These are phyloP conservation scores for Murraya koenigii DNA, from an alignment of 345 rosid genomes.

Conservation along the genomic window DNA sequence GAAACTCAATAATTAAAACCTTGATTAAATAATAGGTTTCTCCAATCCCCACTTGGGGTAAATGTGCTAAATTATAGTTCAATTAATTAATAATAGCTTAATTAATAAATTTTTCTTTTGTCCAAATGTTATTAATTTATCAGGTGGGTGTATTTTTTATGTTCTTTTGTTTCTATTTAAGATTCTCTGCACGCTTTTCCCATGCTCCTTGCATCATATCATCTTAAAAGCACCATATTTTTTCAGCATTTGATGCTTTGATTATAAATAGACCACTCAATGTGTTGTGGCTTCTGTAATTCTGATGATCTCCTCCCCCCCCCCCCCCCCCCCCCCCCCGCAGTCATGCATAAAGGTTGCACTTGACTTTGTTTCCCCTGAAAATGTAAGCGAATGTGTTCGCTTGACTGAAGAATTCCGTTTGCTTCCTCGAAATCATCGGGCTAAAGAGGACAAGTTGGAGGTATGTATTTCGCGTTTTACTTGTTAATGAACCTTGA, in stretches of 20 bases:
- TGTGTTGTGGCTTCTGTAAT: background rate
- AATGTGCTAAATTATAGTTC: too few relatives aligned
- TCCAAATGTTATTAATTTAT: too few relatives aligned
- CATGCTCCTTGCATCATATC: background rate
- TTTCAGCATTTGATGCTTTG: background rate
- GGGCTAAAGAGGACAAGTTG: slow-evolving; percentile 47
- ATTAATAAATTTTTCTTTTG: too few relatives aligned
- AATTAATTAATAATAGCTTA: too few relatives aligned
- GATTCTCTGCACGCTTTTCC: background rate
- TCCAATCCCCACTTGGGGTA: too few relatives aligned
- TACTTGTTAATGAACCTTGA: background rate
- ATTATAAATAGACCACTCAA: background rate
- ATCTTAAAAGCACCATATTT: background rate
- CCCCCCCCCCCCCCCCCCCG: too few relatives aligned
- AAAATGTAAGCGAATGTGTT: slow-evolving; percentile 50
- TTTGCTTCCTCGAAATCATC: slow-evolving; percentile 42
- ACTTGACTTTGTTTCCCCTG: slow-evolving; percentile 56
- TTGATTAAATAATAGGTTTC: too few relatives aligned
- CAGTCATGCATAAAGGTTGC: slow-evolving; percentile 58
- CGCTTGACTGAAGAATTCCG: slow-evolving; percentile 59
- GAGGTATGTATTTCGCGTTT: slow-evolving; percentile 28
- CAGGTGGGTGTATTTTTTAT: background rate
- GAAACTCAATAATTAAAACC: too few relatives aligned
- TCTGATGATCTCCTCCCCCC: background rate
- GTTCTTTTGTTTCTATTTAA: background rate